Evolutionary conservation across 2,329 filamentous ascomycete genomes (phyloP), one percentile per base, ranked within the genome.

Genomic region (Fusarium agapanthi): DNA sequence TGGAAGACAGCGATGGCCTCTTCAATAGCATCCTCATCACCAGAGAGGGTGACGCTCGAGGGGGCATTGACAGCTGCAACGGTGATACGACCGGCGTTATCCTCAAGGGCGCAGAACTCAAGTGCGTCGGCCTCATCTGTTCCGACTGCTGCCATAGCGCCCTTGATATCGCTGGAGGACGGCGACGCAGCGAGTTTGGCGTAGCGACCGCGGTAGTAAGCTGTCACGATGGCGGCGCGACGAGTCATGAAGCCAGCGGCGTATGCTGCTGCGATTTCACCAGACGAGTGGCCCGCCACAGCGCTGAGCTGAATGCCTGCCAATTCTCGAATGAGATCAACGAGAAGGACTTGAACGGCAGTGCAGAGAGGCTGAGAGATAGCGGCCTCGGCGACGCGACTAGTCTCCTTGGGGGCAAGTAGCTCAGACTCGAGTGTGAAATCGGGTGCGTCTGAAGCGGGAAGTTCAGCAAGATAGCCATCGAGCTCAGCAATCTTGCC

Each of bases 231-330:
- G 5, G 64, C 64, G 1, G 24, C 28, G 4, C 35, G 35, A 15
- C 40, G 44, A 3, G 24, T 30, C 15, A 67, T 38, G 14, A 67
- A 43, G 4, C 64, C 61, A 5, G 64, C 61, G 1, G 64, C 61
- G 1, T 67, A 67, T 1, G 61, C 44, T 11, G 64, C 64, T 7
- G 35, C 64, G 5, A 67, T 65, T 6, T 67, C 64, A 7, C 85
- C 85, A 47, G 77, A 81, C 0, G 83, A 86, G 64, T 87, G 85
- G 1, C 85, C 84, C 1, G 80, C 77, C 0, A 85, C 84, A 14
- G 77, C 79, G 2, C 68, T 38, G 0, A 84, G 82, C 5, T 54
- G 61, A 6, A 87, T 76, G 1, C 78, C 48, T 20, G 54, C 56
- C 20, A 57, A 7, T 7, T 40, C 35, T 4, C 14, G 2, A 9